Evolutionary conservation across 73 alveolate species (phyloP).

Genomic region (Paraurostyla sp.): DNA sequence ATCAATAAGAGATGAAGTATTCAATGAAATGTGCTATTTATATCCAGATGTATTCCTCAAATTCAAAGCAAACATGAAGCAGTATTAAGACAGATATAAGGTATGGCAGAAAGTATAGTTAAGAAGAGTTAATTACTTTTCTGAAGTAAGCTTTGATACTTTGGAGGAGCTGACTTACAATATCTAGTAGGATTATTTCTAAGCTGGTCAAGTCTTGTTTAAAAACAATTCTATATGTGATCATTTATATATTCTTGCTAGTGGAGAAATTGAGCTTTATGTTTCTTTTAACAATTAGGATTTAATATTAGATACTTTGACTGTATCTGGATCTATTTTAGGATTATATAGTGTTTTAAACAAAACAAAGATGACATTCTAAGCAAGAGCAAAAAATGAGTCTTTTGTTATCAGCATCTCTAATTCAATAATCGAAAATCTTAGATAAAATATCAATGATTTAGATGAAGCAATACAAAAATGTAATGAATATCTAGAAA

Average conservation of each 20-base stretch:
- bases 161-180: constrained; percentile 50
- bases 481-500: neutral
- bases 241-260: neutral
- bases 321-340: constrained; percentile 39
- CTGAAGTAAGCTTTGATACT: neutral
- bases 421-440: neutral
- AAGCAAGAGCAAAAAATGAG: constrained; percentile 24
- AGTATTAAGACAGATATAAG: constrained; percentile 50
- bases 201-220: constrained; percentile 1
- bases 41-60: constrained; percentile 64
- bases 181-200: constrained; percentile 16
- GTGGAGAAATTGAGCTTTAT: constrained; percentile 39
- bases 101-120: constrained; percentile 9
- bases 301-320: constrained; percentile 31
- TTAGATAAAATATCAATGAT: constrained; percentile 3
- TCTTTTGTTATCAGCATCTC: neutral
- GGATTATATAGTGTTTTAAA: neutral
- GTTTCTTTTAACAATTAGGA: constrained; percentile 18
- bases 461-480: constrained; percentile 11
- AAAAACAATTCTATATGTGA: neutral
- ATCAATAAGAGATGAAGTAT: constrained; percentile 77
- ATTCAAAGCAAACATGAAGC: constrained; percentile 13
- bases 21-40: constrained; percentile 77
- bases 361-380: neutral
- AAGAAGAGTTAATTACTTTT: neutral